phyloP scores from a whole-genome alignment of 2,329 filamentous ascomycete species.

The Curvularia verruculosa region DNA sequence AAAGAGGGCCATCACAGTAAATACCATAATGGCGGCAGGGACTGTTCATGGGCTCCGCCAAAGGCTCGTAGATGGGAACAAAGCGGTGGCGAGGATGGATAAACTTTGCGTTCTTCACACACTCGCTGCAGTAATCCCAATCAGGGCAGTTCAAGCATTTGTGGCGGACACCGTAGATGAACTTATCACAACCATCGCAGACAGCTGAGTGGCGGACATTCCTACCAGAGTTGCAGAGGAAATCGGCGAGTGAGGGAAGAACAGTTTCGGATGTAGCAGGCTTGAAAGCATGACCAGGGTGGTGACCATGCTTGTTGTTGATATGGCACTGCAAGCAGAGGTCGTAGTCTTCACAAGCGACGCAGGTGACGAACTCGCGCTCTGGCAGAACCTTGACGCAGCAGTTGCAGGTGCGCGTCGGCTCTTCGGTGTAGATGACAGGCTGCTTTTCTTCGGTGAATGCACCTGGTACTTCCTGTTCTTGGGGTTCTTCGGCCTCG shows the following conservation, averaged over 20 bases:
- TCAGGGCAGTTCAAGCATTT: constrained; percentile 98
- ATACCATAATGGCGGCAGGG: constrained; percentile 76
- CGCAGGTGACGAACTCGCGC: constrained; percentile 83
- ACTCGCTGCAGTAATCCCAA: constrained; percentile 90
- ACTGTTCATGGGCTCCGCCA: constrained; percentile 56
- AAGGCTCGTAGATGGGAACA: constrained; percentile 80
- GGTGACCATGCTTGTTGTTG: constrained; percentile 81
- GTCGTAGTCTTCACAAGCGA: constrained; percentile 85
- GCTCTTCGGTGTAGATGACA: constrained; percentile 43
- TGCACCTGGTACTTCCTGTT: constrained; percentile 53
- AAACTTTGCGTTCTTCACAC: constrained; percentile 68
- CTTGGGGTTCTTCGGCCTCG: constrained; percentile 47
- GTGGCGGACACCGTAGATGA: constrained; percentile 86
- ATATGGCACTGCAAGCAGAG: constrained; percentile 84
- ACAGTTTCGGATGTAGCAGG: constrained; percentile 68
- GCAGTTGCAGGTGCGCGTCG: constrained; percentile 73
- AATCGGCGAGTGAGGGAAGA: constrained; percentile 63
- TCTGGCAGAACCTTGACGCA: constrained; percentile 76
- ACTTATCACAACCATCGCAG: constrained; percentile 91
- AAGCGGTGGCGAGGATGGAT: constrained; percentile 87
- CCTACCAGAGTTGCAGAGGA: constrained; percentile 78
- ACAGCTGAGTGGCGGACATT: constrained; percentile 84
- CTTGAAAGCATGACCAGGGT: constrained; percentile 82
- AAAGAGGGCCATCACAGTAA: constrained; percentile 93
- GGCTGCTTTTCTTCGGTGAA: constrained; percentile 54